These are phyloP conservation scores for Arxiozyma heterogenica DNA, from an alignment of 1,139 yeast species.

Conservation along the genomic window DNA sequence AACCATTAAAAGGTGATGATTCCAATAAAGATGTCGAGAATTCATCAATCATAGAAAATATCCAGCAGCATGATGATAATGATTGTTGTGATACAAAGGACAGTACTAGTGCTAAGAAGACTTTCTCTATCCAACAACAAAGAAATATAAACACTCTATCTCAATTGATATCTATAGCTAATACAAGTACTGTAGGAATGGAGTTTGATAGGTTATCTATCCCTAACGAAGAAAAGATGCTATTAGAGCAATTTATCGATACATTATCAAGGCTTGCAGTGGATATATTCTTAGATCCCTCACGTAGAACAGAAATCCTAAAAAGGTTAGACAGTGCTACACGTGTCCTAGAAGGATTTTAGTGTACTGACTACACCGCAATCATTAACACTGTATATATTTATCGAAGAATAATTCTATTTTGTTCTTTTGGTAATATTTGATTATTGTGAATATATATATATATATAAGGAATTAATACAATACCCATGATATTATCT, in stretches of 20 bases:
- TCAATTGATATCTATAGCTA: slow-evolving; percentile 51
- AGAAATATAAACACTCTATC: slow-evolving; percentile 37
- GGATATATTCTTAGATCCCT: slow-evolving; percentile 79
- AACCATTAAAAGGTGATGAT: not conserved
- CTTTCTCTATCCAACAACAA: not conserved
- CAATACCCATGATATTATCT: no score
- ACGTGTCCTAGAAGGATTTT: slow-evolving; percentile 75
- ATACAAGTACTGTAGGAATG: slow-evolving; percentile 36
- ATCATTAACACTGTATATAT: not conserved
- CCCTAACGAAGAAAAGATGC: slow-evolving; percentile 66
- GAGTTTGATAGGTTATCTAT: slow-evolving; percentile 68
- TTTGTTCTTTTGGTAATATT: not conserved
- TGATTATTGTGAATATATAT: no score
- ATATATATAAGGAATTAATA: not conserved
- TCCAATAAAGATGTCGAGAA: not conserved
- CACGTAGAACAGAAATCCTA: slow-evolving; percentile 69
- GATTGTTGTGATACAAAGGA: not conserved
- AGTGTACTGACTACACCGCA: slow-evolving; percentile 3
- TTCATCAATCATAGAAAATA: not conserved
- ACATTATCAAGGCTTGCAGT: slow-evolving; percentile 75
- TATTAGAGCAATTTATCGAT: slow-evolving; percentile 77
- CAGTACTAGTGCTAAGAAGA: not conserved
- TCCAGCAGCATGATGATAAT: not conserved
- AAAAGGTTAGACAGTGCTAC: slow-evolving; percentile 70
- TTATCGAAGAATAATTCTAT: not conserved